Evolutionary conservation across 805 yeast genomes (phyloP), one percentile per base, ranked within the genome.

Genomic region (Candida ovalis): DNA sequence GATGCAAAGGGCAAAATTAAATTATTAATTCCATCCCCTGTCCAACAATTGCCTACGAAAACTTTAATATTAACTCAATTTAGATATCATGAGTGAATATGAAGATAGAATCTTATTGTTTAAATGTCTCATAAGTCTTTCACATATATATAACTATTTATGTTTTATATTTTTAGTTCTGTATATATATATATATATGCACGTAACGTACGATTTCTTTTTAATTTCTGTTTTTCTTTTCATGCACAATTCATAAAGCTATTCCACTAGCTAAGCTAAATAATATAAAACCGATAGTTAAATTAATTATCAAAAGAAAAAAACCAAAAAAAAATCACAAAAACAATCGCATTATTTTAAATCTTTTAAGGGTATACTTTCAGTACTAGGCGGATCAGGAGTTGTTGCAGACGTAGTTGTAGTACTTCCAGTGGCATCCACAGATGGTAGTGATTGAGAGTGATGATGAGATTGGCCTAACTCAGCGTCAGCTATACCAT

Each of bases 1-100:
- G 97, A 92, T 53, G 70, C 78, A 15, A 84, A 82, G 59, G 75
- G 78, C 15, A 84, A 79, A 56, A 61, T 88, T 47, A 84, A 84
- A 58, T 73, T 94, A 8, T 71, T 92, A 52, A 73, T 90, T 52
- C 98, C 99, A 0, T 85, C 88, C 4, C 97, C 96, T 2, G 95
- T 96, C 1, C 71, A 60, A 23, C 69, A 84, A 37, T 70, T 91
- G 22, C 99, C 99, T 0, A 75, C 82, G 23, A 80, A 82, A 53
- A 82, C 86, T 2, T 73, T 88, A 58, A 64, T 94, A 2, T 68
- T 91, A 42, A 96, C 97, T 1, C 80, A 81, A 36, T 82, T 81
- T 57, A 83, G 96, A 55, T 94, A 88, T 64, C 79, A 83, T 44
- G 99, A 94, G 70, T 92, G 68, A 60, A 8, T n/a, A n/a, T n/a